Conservation (phyloP, 2,329 filamentous ascomycete species). For the Talaromyces rugulosus region DNA sequence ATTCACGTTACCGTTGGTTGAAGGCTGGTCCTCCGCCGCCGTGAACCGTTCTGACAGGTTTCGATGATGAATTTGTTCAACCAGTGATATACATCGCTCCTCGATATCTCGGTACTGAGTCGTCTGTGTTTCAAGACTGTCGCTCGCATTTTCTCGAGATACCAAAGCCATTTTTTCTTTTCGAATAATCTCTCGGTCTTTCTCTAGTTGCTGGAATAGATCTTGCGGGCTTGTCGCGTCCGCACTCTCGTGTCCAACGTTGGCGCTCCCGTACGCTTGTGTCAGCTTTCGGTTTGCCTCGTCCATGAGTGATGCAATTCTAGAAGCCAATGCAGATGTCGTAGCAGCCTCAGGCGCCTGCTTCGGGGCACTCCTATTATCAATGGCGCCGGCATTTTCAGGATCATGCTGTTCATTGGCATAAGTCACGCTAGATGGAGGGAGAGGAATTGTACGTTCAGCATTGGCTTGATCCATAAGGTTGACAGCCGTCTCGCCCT, state of each 20-base stretch:
- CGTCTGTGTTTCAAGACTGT: slow-evolving; percentile 32
- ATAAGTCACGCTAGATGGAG: slow-evolving; percentile 63
- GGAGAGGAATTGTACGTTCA: slow-evolving; percentile 61
- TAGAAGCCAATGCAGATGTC: slow-evolving; percentile 66
- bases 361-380: slow-evolving; percentile 23
- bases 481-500: slow-evolving; percentile 79
- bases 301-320: slow-evolving; percentile 64
- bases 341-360: slow-evolving; percentile 45
- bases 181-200: slow-evolving; percentile 41
- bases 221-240: slow-evolving; percentile 40
- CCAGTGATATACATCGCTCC: slow-evolving; percentile 36
- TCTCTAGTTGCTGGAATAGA: slow-evolving; percentile 39
- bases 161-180: slow-evolving; percentile 33
- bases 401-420: slow-evolving; percentile 34
- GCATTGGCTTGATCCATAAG: slow-evolving; percentile 71
- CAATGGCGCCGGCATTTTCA: slow-evolving; percentile 24
- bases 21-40: slow-evolving; percentile 12
- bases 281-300: slow-evolving; percentile 70
- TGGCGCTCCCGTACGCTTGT: slow-evolving; percentile 55
- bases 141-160: slow-evolving; percentile 34
- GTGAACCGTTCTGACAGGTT: slow-evolving; percentile 30
- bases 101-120: slow-evolving; percentile 36
- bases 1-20: slow-evolving; percentile 17
- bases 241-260: slow-evolving; percentile 53
- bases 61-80: slow-evolving; percentile 41